Conservation (phyloP, 805 yeast genomes). For the Sungouiella blattae region DNA sequence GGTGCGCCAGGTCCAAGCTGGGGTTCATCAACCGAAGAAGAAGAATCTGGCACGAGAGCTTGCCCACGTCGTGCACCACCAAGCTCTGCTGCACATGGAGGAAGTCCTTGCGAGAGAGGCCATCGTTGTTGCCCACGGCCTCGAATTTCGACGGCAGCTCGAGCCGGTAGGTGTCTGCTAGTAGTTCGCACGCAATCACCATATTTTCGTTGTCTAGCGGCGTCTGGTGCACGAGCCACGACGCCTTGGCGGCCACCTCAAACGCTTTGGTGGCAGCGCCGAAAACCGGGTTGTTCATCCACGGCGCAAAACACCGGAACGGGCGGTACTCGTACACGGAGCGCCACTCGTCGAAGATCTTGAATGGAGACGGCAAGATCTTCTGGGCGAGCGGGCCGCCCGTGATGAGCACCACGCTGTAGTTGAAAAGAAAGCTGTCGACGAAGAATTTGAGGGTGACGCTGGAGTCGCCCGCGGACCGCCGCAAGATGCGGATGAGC, state of each 20-base stretch:
- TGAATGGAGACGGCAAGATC: slow-evolving; percentile 41
- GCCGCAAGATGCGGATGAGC: slow-evolving; percentile 1
- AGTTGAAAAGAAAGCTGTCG: slow-evolving; percentile 45
- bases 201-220: slow-evolving; percentile 4
- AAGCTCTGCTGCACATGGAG: not conserved
- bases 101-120: not conserved
- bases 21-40: not conserved
- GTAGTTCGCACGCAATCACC: slow-evolving; percentile 4
- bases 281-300: slow-evolving; percentile 42
- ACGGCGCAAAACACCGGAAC: slow-evolving; percentile 31
- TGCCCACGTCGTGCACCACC: not conserved
- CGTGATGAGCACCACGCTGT: slow-evolving; percentile 35
- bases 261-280: slow-evolving; percentile 37
- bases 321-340: slow-evolving; percentile 1
- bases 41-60: not conserved
- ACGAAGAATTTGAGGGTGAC: slow-evolving; percentile 27
- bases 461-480: not conserved
- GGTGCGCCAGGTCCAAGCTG: not conserved
- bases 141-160: slow-evolving; percentile 6
- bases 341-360: slow-evolving; percentile 15
- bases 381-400: slow-evolving; percentile 24
- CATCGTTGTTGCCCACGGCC: slow-evolving; percentile 3
- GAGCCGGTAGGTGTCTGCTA: slow-evolving; percentile 5
- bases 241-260: slow-evolving; percentile 35
- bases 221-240: slow-evolving; percentile 29